Evolutionary conservation across 2,329 filamentous ascomycete species (phyloP).

Genomic region (Ascomycota sp.): DNA sequence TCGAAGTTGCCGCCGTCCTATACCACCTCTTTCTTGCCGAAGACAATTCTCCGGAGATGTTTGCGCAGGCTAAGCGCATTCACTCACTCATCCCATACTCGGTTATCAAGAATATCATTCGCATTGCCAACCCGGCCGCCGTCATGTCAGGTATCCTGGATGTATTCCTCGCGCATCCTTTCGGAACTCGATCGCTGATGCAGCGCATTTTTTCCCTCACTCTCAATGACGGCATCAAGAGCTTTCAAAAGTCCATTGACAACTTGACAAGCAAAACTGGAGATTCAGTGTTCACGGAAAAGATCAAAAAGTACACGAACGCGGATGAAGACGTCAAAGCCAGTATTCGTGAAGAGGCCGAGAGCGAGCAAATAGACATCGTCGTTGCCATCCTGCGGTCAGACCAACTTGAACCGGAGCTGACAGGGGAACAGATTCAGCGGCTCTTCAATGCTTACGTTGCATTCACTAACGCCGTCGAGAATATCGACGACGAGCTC

Average conservation of each 20-base stretch:
- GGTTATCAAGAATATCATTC: constrained; percentile 86
- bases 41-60: constrained; percentile 90
- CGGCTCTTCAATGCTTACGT: constrained; percentile 86
- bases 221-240: constrained; percentile 69
- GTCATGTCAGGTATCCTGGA: constrained; percentile 94
- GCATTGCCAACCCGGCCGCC: constrained; percentile 83
- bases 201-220: constrained; percentile 88
- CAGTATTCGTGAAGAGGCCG: constrained; percentile 50
- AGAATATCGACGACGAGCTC: constrained; percentile 73
- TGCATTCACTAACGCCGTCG: constrained; percentile 84
- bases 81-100: constrained; percentile 88
- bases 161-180: constrained; percentile 85
- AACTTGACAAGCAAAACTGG: constrained; percentile 52
- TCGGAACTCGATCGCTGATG: constrained; percentile 70
- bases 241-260: constrained; percentile 72
- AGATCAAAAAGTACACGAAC: constrained; percentile 60
- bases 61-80: constrained; percentile 80
- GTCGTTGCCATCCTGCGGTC: constrained; percentile 69
- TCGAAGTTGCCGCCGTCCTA: constrained; percentile 86
- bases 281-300: constrained; percentile 57
- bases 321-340: constrained; percentile 54
- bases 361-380: constrained; percentile 53
- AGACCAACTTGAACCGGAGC: constrained; percentile 47
- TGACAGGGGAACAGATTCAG: constrained; percentile 54
- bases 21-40: constrained; percentile 95